These are phyloP conservation scores for Boletus coffeatus DNA, from an alignment of 1,284 basidiomycete genomes.

Conservation along the genomic window DNA sequence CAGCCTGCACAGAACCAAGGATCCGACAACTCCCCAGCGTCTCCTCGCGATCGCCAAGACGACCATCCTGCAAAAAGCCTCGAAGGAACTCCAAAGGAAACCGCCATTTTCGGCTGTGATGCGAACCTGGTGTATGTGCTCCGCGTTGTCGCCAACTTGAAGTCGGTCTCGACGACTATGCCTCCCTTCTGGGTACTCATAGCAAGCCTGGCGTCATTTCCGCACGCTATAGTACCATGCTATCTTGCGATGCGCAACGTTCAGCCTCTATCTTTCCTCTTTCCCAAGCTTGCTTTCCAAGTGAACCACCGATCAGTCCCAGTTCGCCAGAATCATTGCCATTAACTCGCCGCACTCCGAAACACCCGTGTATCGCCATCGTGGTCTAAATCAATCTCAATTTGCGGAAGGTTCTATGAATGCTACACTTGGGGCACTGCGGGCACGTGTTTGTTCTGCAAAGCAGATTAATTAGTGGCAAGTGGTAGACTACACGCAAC, in stretches of 20 bases:
- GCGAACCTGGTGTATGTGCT: not conserved
- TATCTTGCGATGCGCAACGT: not conserved
- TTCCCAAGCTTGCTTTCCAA: not conserved
- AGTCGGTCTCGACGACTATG: not conserved
- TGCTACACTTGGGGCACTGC: not conserved
- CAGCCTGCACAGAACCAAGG: not conserved
- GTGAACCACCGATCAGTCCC: not conserved
- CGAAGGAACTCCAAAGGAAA: not conserved
- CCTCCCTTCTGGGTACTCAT: not conserved
- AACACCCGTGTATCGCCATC: not conserved
- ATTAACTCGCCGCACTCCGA: not conserved
- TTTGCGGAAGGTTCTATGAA: not conserved
- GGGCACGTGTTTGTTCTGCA: not conserved
- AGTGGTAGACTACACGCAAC: conserved; percentile 2
- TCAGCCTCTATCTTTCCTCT: not conserved
- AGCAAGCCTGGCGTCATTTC: not conserved
- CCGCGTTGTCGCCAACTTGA: not conserved
- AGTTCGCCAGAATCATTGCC: not conserved
- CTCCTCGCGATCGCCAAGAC: not conserved
- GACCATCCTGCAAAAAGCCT: not conserved
- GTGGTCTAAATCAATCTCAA: not conserved
- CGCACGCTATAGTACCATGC: not conserved
- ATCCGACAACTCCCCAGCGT: not conserved
- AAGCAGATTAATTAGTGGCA: not conserved
- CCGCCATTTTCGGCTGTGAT: not conserved